Evolutionary conservation across 1,284 basidiomycete species (phyloP).

Genomic region (Austroboletus novae-zelandiae): DNA sequence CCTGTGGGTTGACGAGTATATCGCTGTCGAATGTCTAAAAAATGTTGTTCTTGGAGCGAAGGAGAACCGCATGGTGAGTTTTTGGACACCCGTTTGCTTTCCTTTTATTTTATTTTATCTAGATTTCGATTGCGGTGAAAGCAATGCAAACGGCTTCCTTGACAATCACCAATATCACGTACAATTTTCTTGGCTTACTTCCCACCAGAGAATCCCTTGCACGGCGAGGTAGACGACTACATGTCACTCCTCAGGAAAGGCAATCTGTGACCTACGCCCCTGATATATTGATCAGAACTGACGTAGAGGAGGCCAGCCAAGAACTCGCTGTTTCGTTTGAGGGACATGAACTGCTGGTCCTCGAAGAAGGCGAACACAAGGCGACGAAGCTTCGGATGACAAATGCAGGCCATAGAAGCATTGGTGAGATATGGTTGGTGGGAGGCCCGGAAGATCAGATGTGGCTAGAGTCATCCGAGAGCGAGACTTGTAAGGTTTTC

Average conservation of each 20-base stretch:
- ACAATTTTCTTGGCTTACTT: conserved; percentile 67
- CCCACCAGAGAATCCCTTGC: conserved; percentile 59
- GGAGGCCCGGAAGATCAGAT: conserved; percentile 57
- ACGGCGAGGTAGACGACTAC: conserved; percentile 62
- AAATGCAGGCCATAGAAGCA: conserved; percentile 55
- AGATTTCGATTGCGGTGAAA: conserved; percentile 66
- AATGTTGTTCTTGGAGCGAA: conserved; percentile 55
- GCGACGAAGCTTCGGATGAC: conserved; percentile 53
- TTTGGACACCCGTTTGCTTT: conserved; percentile 3
- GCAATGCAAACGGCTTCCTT: conserved; percentile 49
- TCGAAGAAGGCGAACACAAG: conserved; percentile 64
- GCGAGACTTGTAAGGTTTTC: conserved; percentile 16
- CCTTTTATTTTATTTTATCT: background rate
- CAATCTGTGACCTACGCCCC: conserved; percentile 64
- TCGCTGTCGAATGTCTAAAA: conserved; percentile 57
- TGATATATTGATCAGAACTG: conserved; percentile 52
- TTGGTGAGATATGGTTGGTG: conserved; percentile 71
- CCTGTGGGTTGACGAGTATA: conserved; percentile 37
- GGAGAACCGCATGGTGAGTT: conserved; percentile 54
- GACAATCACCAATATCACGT: conserved; percentile 54
- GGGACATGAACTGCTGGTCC: conserved; percentile 46
- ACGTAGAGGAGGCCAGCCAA: conserved; percentile 60
- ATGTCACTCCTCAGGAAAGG: conserved; percentile 67
- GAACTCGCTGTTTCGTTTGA: conserved; percentile 56
- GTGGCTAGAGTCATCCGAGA: conserved; percentile 39